A percentile compares a stretch with the other conserved stretches of the same genome.
Conservation (phyloP, 192 early-diverging fungal genomes). For the Coemansia sp. region DNA sequence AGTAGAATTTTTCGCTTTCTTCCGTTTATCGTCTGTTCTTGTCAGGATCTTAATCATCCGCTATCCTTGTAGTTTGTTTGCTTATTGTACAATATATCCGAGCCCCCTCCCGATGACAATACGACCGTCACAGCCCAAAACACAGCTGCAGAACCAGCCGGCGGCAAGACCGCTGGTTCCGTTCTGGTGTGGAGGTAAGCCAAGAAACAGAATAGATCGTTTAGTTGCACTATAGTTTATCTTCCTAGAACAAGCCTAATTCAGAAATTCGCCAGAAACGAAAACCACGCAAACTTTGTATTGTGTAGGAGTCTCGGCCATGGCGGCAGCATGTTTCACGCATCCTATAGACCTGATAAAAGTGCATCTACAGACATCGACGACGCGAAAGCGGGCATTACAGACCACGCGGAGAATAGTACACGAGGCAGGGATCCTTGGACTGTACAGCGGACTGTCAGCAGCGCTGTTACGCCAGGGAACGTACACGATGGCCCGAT, state of each 20-base stretch:
- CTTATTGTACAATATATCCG: too few relatives aligned
- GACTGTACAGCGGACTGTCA: slow-evolving; percentile 76
- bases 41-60: not conserved
- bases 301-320: slow-evolving; percentile 45
- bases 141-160: not conserved
- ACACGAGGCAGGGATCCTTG: slow-evolving; percentile 73
- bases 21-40: too few relatives aligned
- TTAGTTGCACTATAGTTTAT: not conserved
- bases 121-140: not conserved
- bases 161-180: slow-evolving; percentile 31
- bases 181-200: slow-evolving; percentile 54
- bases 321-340: slow-evolving; percentile 60
- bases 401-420: slow-evolving; percentile 65
- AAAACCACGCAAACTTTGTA: not conserved
- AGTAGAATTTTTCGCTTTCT: too few relatives aligned
- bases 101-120: not conserved
- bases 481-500: slow-evolving; percentile 79
- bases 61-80: not conserved
- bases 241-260: not conserved
- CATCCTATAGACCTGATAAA: slow-evolving; percentile 88
- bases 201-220: not conserved
- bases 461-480: slow-evolving; percentile 73
- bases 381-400: slow-evolving; percentile 44
- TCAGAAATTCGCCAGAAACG: not conserved
- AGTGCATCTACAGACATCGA: slow-evolving; percentile 84